Evolutionary conservation across 345 rosid species (phyloP), one percentile per base, ranked within the genome.

Genomic region (Sapria himalayana): DNA sequence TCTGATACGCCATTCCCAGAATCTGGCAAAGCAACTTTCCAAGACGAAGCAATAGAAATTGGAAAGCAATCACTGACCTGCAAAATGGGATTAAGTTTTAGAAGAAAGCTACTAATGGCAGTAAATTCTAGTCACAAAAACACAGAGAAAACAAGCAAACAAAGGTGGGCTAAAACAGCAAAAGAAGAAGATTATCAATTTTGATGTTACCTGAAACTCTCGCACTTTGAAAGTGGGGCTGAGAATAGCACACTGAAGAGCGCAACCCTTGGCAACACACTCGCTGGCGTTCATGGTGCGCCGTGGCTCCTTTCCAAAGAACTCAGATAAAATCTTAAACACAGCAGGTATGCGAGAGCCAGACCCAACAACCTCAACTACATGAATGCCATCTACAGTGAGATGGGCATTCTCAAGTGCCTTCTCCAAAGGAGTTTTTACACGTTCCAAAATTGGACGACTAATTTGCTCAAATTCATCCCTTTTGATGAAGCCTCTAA

Each of bases 271-370:
- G 0, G 95, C 72, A 36, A 89, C 95, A 60, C 95, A 84, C 66
- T 89, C 99, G 51, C 93, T 89, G 3, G 99, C 93, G 64, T 89
- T 89, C 99, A 89, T 79, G 13, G 95, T 79, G 11, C 92, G 77
- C 54, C 93, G 69, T 3, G 94, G 95, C 62, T 84, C 99, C 63
- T 89, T 89, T n/a, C 99, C 92, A 22, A 89, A 89, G 58, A 89
- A 79, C 33, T 84, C 95, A 0, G 93, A 69, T 37, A 89, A 37
- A 33, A 89, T 84, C 62, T 69, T 89, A 22, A 77, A 53, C 13
- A 89, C 46, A 13, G 99, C 68, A 46, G 99, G 99, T 19, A 84
- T 57, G 4, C 95, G 92, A 29, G 99, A 84, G 1, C 67, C 85
- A 13, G 93, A 80, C 29, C 98, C 98, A 23, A 89, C 76, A 25